phyloP scores from a whole-genome alignment of 1,284 basidiomycete species.

The Waitea zeae region DNA sequence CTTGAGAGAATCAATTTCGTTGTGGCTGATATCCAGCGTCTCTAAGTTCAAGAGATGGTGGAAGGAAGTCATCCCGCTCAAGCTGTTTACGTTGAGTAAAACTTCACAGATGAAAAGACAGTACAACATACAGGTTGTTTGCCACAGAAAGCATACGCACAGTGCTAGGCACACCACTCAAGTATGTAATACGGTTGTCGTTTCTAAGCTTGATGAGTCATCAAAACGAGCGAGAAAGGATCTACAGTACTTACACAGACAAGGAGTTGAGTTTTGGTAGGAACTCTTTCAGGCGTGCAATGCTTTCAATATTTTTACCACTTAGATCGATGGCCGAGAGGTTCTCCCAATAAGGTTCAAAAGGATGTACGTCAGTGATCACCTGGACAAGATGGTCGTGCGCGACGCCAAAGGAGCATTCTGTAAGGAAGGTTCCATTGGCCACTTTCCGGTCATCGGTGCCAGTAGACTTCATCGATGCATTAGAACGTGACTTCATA shows the following conservation, averaged over 20 bases:
- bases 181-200: conserved; percentile 68
- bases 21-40: conserved; percentile 80
- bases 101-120: neutral
- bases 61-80: conserved; percentile 82
- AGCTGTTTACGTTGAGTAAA: conserved; percentile 18
- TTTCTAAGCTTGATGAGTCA: conserved; percentile 30
- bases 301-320: conserved; percentile 69
- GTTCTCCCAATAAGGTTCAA: conserved; percentile 88
- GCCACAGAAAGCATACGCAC: conserved; percentile 72
- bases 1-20: conserved; percentile 73
- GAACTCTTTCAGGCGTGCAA: conserved; percentile 88
- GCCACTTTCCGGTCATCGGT: conserved; percentile 16
- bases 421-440: conserved; percentile 77
- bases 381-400: conserved; percentile 83
- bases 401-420: conserved; percentile 88
- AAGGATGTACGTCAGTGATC: conserved; percentile 91
- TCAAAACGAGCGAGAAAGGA: neutral
- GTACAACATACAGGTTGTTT: conserved; percentile 45
- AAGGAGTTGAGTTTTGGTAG: conserved; percentile 72
- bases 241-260: conserved; percentile 48
- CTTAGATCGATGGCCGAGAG: conserved; percentile 67
- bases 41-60: conserved; percentile 77
- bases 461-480: too few relatives aligned
- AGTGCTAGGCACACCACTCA: conserved; percentile 69
- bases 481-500: too few relatives aligned